Evolutionary conservation across 1,284 basidiomycete species (phyloP).

Genomic region (Puccinia brachypodii): DNA sequence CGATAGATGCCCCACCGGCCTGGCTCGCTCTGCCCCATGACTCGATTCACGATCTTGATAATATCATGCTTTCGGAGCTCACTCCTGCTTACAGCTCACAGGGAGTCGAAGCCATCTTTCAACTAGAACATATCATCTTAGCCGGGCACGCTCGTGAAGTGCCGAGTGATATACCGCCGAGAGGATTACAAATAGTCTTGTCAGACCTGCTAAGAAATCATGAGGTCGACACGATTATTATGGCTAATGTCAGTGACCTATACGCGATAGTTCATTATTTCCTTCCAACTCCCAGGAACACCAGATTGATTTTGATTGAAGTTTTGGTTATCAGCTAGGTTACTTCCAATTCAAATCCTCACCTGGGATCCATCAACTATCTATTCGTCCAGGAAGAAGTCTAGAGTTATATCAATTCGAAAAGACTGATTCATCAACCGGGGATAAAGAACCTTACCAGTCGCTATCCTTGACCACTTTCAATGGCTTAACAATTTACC

Average conservation of each 20-base stretch:
- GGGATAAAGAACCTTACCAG: conserved; percentile 64
- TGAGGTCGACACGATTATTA: conserved; percentile 63
- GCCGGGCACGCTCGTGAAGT: conserved; percentile 88
- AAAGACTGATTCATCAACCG: conserved; percentile 75
- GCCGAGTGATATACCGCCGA: conserved; percentile 66
- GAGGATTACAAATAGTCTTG: conserved; percentile 81
- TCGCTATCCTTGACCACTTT: conserved; percentile 77
- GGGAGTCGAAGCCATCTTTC: conserved; percentile 77
- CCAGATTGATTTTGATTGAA: neutral
- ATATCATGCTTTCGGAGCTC: conserved; percentile 77
- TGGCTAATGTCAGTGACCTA: conserved; percentile 66
- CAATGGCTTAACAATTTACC: conserved; percentile 83
- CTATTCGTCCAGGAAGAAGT: conserved; percentile 78
- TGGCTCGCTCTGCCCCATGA: conserved; percentile 90
- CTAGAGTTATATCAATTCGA: conserved; percentile 76
- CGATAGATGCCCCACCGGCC: conserved; percentile 80
- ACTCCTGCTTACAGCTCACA: conserved; percentile 62
- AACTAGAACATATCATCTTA: conserved; percentile 84
- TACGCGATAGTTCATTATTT: no score
- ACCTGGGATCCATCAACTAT: conserved; percentile 80
- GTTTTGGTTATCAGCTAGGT: conserved; percentile 63
- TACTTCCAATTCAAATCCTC: conserved; percentile 93
- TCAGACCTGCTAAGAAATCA: conserved; percentile 54
- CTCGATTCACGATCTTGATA: conserved; percentile 90
- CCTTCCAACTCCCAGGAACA: neutral